Percentiles rank a stretch among this genome's conserved stretches.
These are phyloP conservation scores for Kockiozyma suomiensis DNA, from an alignment of 805 yeast species.

Conservation along the genomic window DNA sequence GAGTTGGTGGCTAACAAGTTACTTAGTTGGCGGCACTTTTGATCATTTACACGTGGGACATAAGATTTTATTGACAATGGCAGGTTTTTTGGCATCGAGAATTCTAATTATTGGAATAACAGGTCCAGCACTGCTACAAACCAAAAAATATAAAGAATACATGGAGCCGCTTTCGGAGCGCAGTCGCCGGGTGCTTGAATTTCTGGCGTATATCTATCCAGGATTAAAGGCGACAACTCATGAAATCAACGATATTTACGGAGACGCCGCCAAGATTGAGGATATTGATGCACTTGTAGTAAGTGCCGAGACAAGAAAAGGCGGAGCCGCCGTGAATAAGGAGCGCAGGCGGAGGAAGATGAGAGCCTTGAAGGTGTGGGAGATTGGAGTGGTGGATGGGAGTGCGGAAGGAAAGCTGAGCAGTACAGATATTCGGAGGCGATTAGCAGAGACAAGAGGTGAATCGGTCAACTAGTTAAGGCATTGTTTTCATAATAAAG, in stretches of 20 bases:
- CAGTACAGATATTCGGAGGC: constrained; percentile 29
- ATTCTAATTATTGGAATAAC: constrained; percentile 81
- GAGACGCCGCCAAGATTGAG: constrained; percentile 80
- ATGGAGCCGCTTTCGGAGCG: constrained; percentile 64
- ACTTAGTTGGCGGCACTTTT: constrained; percentile 89
- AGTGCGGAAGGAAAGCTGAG: constrained; percentile 25
- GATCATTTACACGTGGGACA: constrained; percentile 97
- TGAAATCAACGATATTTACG: constrained; percentile 82
- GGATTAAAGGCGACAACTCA: constrained; percentile 53
- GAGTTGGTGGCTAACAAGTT: background rate
- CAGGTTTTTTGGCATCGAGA: constrained; percentile 60
- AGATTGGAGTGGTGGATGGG: constrained; percentile 43
- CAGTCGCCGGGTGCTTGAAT: constrained; percentile 49
- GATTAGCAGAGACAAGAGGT: constrained; percentile 2
- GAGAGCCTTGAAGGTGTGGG: constrained; percentile 53
- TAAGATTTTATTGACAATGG: constrained; percentile 73
- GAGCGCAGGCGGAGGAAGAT: constrained; percentile 61
- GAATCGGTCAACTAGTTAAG: too few species aligned
- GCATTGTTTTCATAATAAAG: too few species aligned
- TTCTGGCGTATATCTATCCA: constrained; percentile 56
- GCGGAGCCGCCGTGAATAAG: constrained; percentile 73
- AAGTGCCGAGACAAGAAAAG: constrained; percentile 75
- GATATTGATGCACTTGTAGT: constrained; percentile 80
- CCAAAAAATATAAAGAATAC: constrained; percentile 70
- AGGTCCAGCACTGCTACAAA: constrained; percentile 67